Base-by-base conservation (phyloP, 768 basidiomycete genomes). In the Cystobasidium onofrii region DNA sequence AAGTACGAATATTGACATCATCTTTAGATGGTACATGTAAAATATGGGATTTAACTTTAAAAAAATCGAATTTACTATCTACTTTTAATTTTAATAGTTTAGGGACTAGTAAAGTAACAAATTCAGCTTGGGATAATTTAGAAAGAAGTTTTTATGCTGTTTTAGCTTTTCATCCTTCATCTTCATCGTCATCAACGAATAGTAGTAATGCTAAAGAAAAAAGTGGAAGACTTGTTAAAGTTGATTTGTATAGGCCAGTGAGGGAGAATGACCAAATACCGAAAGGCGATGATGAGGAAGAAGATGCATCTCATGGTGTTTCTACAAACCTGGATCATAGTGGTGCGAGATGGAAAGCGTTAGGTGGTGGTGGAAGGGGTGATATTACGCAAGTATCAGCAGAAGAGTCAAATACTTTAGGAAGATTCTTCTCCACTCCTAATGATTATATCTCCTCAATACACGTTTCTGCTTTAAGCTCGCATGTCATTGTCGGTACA, bases 1-100 rank as follows among this genome's bases (percentile, higher is more conserved):
- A 83, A 70, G 89, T 88, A 80, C 86, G 90, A 74, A 81, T 90
- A 33, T 84, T 94, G 76, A 90, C 93, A 0, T 86, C 90, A 1
- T 91, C 91, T 0, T 80, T 89, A 61, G 96, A 98, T 80, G 90
- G 92, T 75, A 90, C 91, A 31, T 90, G 92, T 80, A 98, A 98
- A 34, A 36, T 29, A 39, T 74, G 50, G 50, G 62, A 60, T 18
- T 36, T 46, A 15, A 29, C 62, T 52, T 71, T 33, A 17, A 64
- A 31, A 17, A 33, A 57, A 31, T 50, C 36, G n/a, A 70, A 55
- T 6, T 84, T 97, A 18, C 83, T 98, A 29, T 88, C 90, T 6
- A 93, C 94, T 0, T 95, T 95, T 80, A 85, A 88, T 76, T 93
- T 96, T 76, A 90, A 92, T 18, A 84, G 87, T 71, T 86, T 90